Evolutionary conservation across 1,284 basidiomycete genomes (phyloP), one percentile per base, ranked within the genome.

Genomic region (Phlebopus sp.): DNA sequence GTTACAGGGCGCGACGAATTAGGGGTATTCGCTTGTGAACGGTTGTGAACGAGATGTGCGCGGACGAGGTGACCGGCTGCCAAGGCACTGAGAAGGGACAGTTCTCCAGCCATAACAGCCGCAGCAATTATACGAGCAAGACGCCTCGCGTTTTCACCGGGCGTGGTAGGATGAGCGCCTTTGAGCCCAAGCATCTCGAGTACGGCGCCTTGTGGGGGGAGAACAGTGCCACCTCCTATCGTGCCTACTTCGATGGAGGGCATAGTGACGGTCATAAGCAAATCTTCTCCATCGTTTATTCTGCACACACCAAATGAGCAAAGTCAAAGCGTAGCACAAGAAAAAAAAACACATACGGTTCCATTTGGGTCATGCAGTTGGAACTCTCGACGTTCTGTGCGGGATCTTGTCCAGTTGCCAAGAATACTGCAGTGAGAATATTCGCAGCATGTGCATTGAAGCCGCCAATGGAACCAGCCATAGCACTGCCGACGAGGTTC

Each of bases 371-470:
- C 76, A 99, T 97, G 70, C 97, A 99, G 67, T 92, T 96, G 44
- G 93, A 96, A 54, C 91, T 95, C 75, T 97, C 97, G 19, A 99
- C 96, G 69, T 98, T 97, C 75, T 99, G 96, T 14, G 97, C 97
- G 2, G 97, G 97, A 64, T 99, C 97, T 73, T 99, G 97, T 18
- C 97, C 97, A 39, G 93, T 96, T 15, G 97, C 97, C 52, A 99
- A 75, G 76, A 90, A 99, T 56, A 99, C 78, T 6, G 97, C 93
- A 39, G 97, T 98, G 51, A 99, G 74, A 59, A 98, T 99, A 70
- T 99, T 99, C 55, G 94, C 90, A 5, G 96, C 95, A 70, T 99
- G 97, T 5, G 97, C 97, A 70, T 99, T 99, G 76, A 97, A 98
- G 1, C 97, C 97, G 49, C 97, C 97, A 46, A 99, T 82, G 18